Evolutionary conservation across 352 stramenopile species (phyloP), one percentile per base, ranked within the genome.

Genomic region (Pythium phragmitis): DNA sequence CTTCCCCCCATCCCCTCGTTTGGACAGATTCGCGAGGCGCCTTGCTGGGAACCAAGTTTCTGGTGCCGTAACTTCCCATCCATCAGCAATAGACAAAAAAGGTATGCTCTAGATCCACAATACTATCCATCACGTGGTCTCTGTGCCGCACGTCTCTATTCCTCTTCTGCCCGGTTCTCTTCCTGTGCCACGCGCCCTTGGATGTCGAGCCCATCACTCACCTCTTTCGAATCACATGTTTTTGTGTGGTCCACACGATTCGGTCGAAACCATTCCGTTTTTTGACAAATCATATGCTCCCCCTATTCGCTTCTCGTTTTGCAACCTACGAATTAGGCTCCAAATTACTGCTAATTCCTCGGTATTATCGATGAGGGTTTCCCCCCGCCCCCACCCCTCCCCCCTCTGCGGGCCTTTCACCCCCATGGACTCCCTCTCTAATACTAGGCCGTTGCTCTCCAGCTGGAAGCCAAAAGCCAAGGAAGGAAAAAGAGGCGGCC

Each of bases 171-270:
- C 2, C 7, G 13, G 16, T 6, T 41, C 23, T 4, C 9, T 19
- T 33, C 11, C 47, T 54, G 28, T 30, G 41, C n/a, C 41, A 46
- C 13, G 41, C 41, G 41, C n/a, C 41, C n/a, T 3, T 46, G 13
- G 13, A n/a, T 46, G 41, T 2, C 5, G 13, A 46, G 43, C 53
- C 53, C 53, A 51, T 60, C 53, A 60, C 53, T 60, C 53, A 60
- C 41, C 49, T 21, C 51, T 36, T 33, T n/a, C 23, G 36, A 21
- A 58, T 46, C 28, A 58, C 28, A 36, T 2, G 19, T 7, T 11
- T 16, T 21, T 4, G 2, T 48, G 57, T 63, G 57, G 57, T 56
- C 57, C 57, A 63, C 57, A 34, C 26, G 45, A 63, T 48, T 56
- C 21, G 45, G 33, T 63, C 19, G 33, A 33, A 63, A 54, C 23